Conservation (phyloP, 352 stramenopile genomes). For the Pythium plurisporium region DNA sequence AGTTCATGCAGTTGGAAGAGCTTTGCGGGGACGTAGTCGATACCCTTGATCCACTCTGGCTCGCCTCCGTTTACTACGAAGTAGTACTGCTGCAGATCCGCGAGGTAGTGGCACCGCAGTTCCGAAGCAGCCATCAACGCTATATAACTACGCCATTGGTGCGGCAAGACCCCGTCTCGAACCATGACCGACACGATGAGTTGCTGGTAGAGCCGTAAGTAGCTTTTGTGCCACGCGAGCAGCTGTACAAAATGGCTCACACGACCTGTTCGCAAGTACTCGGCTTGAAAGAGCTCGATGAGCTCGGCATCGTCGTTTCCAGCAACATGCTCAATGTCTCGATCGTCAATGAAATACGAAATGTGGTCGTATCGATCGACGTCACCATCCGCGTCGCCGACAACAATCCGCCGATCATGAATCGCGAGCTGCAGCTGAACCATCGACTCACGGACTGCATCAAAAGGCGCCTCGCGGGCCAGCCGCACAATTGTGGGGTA, state of each 20-base stretch:
- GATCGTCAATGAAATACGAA: constrained; percentile 72
- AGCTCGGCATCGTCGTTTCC: constrained; percentile 51
- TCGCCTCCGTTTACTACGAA: constrained; percentile 81
- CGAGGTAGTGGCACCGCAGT: constrained; percentile 74
- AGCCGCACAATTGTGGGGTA: constrained; percentile 66
- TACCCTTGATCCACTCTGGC: constrained; percentile 73
- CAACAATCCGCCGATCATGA: constrained; percentile 17
- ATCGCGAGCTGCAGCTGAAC: constrained; percentile 40
- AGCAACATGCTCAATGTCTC: constrained; percentile 24
- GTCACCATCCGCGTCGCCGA: no score
- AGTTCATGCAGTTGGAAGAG: constrained; percentile 82
- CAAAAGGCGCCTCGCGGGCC: constrained; percentile 60
- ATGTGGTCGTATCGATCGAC: no score
- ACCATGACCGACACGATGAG: constrained; percentile 66
- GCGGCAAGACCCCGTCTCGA: constrained; percentile 64
- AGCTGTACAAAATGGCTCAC: constrained; percentile 79
- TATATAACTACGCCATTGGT: constrained; percentile 82
- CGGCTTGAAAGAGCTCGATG: constrained; percentile 37
- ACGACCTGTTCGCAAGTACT: constrained; percentile 64
- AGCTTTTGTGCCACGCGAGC: constrained; percentile 75
- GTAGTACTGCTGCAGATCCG: constrained; percentile 76
- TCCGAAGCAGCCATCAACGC: constrained; percentile 78
- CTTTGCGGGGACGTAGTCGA: constrained; percentile 82
- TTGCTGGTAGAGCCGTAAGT: constrained; percentile 63
- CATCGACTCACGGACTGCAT: constrained; percentile 54